Evolutionary conservation across 306 rosid species (phyloP), one percentile per base, ranked within the genome.

Genomic region (Trichosanthes truncata): DNA sequence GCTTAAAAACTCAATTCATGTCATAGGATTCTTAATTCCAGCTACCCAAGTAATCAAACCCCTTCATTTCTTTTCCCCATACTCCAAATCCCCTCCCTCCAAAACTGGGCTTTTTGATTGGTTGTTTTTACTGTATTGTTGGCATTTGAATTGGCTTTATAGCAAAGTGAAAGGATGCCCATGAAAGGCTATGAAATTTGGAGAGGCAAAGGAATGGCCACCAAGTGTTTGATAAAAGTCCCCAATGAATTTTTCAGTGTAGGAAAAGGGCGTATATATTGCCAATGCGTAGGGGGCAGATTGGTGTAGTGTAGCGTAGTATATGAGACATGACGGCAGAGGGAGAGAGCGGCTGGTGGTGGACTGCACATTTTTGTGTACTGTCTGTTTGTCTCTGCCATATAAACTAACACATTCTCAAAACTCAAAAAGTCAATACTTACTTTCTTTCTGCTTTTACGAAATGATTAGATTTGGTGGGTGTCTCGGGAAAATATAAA

Each of bases 381-480:
- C 23, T 53, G 59, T 53, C 59, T 53, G 59, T 57, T 29, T 13
- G 68, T 61, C n/a, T 55, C 33, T 60, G 68, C 46, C 69, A 71
- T 45, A 71, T 41, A 21, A 71, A 71, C 76, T 45, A 49, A 41
- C 38, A 46, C 38, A 8, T 43, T 43, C 49, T 74, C 43, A 29
- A 29, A 74, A 49, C 40, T 51, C 23, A 29, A 74, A 26, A 46
- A 46, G 57, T 43, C 57, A 20, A 38, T 68, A 68, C 38, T 43
- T 72, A 46, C 53, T 74, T 74, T 49, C 8, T 29, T 51, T 26
- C 8, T 74, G 60, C 78, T 74, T 48, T 74, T 74, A 74, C 55
- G 61, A 74, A 74, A 74, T 74, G 78, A 74, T 74, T 74, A 74
- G 78, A 74, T 74, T 74, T 74, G 78, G 78, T 74, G 78, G 78